Evolutionary conservation across 257 asterid species (phyloP).

Genomic region (Handroanthus guayacan): DNA sequence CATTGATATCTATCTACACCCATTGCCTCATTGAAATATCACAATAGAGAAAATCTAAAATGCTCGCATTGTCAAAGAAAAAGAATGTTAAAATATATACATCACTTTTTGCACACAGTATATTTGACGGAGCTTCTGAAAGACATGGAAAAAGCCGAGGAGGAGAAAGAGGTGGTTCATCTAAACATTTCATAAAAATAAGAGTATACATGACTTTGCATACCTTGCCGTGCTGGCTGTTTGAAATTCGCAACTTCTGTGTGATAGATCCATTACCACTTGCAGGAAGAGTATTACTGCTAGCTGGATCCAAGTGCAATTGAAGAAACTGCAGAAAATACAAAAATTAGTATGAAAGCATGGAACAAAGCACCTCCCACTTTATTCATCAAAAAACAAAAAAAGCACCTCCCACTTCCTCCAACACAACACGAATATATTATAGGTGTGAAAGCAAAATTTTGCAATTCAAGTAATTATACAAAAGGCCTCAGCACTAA

Average conservation of each 20-base stretch:
- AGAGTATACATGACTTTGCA: background rate
- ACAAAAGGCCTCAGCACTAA: background rate
- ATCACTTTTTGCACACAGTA: background rate
- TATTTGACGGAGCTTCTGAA: background rate
- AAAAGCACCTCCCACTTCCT: background rate
- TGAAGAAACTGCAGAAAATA: slow-evolving; percentile 77
- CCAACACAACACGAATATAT: background rate
- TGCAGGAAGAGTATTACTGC: slow-evolving; percentile 75
- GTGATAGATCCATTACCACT: slow-evolving; percentile 62
- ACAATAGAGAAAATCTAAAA: no score
- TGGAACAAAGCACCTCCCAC: background rate
- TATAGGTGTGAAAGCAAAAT: background rate
- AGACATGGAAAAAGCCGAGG: background rate
- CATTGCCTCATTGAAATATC: background rate
- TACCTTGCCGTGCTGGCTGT: slow-evolving; percentile 92
- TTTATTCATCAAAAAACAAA: background rate
- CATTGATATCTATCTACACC: background rate
- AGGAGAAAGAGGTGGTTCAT: background rate
- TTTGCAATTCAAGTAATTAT: background rate
- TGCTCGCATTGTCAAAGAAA: background rate
- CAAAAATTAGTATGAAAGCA: slow-evolving; percentile 24
- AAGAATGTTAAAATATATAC: background rate
- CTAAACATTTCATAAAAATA: background rate
- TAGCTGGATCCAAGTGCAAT: slow-evolving; percentile 94
- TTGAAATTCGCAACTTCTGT: slow-evolving; percentile 74